These are phyloP conservation scores for Rhizomucor miehei DNA, from an alignment of 371 early-diverging fungal genomes.

Conservation along the genomic window DNA sequence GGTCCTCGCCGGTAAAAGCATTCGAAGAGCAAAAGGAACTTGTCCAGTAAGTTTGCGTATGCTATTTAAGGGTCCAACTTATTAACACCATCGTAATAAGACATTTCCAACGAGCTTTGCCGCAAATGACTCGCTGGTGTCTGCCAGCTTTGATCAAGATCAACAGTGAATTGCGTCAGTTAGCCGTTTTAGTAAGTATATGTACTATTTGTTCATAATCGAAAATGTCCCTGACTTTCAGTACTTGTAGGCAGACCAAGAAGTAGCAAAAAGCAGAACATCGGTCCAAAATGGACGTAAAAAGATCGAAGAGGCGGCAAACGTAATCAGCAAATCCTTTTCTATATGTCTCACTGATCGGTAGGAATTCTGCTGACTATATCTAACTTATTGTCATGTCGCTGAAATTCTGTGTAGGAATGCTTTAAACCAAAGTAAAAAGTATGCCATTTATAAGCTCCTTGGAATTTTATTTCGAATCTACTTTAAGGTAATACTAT, in stretches of 20 bases:
- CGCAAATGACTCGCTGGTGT: slow-evolving; percentile 44
- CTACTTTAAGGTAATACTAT: slow-evolving; percentile 78
- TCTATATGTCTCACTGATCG: slow-evolving; percentile 83
- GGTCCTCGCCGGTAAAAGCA: slow-evolving; percentile 46
- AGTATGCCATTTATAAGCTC: slow-evolving; percentile 88
- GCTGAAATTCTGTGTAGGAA: slow-evolving; percentile 25
- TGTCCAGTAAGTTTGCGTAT: slow-evolving; percentile 43
- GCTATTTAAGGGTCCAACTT: neutral
- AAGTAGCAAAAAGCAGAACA: slow-evolving; percentile 26
- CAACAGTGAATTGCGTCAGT: slow-evolving; percentile 51
- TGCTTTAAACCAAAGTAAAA: slow-evolving; percentile 60
- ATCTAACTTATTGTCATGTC: slow-evolving; percentile 3
- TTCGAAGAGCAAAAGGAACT: slow-evolving; percentile 52
- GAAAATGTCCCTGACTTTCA: too few relatives aligned
- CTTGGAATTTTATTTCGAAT: slow-evolving; percentile 80
- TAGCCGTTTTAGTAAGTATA: slow-evolving; percentile 32
- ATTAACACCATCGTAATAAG: slow-evolving; percentile 14
- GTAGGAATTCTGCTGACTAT: too few relatives aligned
- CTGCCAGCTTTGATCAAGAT: slow-evolving; percentile 54
- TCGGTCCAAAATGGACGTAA: slow-evolving; percentile 25
- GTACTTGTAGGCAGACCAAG: slow-evolving; percentile 55
- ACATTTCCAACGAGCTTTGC: slow-evolving; percentile 44
- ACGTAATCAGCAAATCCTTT: slow-evolving; percentile 85
- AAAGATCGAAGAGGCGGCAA: slow-evolving; percentile 81
- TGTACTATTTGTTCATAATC: neutral